Conservation (phyloP, 768 basidiomycete genomes). For the Pisolithus albus region DNA sequence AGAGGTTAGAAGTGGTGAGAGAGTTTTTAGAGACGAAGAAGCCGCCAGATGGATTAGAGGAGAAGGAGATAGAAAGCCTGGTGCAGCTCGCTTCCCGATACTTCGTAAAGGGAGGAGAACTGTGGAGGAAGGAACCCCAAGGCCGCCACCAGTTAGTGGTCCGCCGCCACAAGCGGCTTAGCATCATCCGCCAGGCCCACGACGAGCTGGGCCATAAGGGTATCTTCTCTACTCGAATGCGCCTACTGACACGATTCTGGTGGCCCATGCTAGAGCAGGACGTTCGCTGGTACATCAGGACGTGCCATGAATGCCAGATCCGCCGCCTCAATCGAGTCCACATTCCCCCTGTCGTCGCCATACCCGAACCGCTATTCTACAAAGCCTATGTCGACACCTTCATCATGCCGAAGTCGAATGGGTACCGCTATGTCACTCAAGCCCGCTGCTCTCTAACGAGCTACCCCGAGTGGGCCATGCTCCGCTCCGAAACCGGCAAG, state of each 20-base stretch:
- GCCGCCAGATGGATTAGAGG: no score
- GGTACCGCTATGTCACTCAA: slow-evolving; percentile 15
- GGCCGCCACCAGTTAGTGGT: neutral
- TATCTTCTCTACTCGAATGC: neutral
- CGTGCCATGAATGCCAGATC: slow-evolving; percentile 30
- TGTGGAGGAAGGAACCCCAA: neutral
- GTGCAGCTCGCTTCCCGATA: no score
- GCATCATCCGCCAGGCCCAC: neutral
- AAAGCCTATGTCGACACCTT: slow-evolving; percentile 2
- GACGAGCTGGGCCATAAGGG: slow-evolving; percentile 5
- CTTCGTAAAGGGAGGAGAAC: no score
- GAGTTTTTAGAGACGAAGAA: no score
- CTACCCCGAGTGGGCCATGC: slow-evolving; percentile 25
- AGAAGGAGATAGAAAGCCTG: no score
- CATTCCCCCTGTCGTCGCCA: slow-evolving; percentile 8
- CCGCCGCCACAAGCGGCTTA: neutral
- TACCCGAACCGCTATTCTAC: slow-evolving; percentile 8
- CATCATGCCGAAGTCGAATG: neutral
- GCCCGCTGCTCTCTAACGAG: neutral
- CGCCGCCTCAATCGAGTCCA: slow-evolving; percentile 14
- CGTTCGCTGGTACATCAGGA: slow-evolving; percentile 17
- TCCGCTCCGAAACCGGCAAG: slow-evolving; percentile 14
- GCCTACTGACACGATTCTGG: no score
- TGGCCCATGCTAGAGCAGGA: neutral
- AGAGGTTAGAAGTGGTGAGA: no score